Evolutionary conservation across 805 yeast species (phyloP).

Genomic region (Spathaspora sp.): DNA sequence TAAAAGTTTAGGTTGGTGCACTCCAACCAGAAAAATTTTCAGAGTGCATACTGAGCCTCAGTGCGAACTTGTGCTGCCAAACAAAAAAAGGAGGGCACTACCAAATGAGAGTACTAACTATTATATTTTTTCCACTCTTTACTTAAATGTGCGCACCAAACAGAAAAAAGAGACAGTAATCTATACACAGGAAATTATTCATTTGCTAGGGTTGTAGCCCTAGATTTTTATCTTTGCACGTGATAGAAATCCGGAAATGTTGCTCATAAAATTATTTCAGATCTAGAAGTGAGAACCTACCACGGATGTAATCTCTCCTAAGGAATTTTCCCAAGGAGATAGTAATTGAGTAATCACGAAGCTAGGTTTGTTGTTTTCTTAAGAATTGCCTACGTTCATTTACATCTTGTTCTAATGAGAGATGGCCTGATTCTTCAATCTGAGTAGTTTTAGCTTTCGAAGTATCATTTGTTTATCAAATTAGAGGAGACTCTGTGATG

Average conservation of each 20-base stretch:
- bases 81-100: neutral
- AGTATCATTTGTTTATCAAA: too few species aligned
- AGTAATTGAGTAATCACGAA: too few species aligned
- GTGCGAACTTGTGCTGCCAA: neutral
- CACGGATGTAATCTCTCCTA: too few species aligned
- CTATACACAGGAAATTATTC: neutral
- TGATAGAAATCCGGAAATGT: neutral
- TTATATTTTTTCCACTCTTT: neutral
- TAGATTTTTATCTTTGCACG: neutral
- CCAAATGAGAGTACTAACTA: neutral
- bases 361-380: too few species aligned
- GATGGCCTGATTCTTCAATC: too few species aligned
- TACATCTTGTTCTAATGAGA: too few species aligned
- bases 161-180: neutral
- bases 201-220: neutral
- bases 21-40: constrained; percentile 1
- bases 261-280: too few species aligned
- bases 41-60: neutral
- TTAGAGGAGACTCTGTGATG: too few species aligned
- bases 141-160: neutral
- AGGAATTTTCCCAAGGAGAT: too few species aligned
- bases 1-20: neutral
- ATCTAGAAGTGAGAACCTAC: too few species aligned
- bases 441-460: too few species aligned
- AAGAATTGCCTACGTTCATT: too few species aligned